Evolutionary conservation across 208 protist genomes (phyloP), one percentile per base, ranked within the genome.

Genomic region (Naegleria lovaniensis): DNA sequence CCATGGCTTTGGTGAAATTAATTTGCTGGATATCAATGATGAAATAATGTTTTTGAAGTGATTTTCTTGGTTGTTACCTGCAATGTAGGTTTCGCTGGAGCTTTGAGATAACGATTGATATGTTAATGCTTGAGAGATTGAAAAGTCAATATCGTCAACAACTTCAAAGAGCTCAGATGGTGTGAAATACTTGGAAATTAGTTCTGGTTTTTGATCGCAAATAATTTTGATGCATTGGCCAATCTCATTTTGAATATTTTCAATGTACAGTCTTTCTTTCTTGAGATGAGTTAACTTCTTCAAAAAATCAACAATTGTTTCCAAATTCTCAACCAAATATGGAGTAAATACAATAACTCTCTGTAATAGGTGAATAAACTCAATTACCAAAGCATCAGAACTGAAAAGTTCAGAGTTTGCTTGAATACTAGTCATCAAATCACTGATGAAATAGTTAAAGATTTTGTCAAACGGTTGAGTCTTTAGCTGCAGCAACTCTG

Each of bases 201-300:
- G 38, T 48, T 51, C 40, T 85, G 83, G 83, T 43, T 43, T 85
- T 39, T 39, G 33, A 16, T 85, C 83, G n/a, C 33, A 40, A 48
- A 85, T 85, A 48, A 85, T 85, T 43, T 85, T 85, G n/a, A 85
- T 85, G n/a, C 67, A 79, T 79, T 79, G 67, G n/a, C 67, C 67
- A 79, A 79, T 36, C 29, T 79, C 67, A 9, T 79, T 79, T 79
- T 79, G 67, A 36, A 79, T 79, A n/a, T 79, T 79, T 79, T 79
- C 67, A 36, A 79, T 79, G 67, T 79, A 79, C 1, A 79, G 7
- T 79, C 29, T 29, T 79, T n/a, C 43, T 33, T 79, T 29, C 16
- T 79, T 79, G 13, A 9, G 19, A 33, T 11, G 25, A 13, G 36
- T 11, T 79, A 79, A 11, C 25, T 79, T 25, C 29, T 79, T 79